Percentiles rank a stretch among this genome's conserved stretches.
Conservation (phyloP, 345 rosid species). For the Rhodomyrtus tomentosa region DNA sequence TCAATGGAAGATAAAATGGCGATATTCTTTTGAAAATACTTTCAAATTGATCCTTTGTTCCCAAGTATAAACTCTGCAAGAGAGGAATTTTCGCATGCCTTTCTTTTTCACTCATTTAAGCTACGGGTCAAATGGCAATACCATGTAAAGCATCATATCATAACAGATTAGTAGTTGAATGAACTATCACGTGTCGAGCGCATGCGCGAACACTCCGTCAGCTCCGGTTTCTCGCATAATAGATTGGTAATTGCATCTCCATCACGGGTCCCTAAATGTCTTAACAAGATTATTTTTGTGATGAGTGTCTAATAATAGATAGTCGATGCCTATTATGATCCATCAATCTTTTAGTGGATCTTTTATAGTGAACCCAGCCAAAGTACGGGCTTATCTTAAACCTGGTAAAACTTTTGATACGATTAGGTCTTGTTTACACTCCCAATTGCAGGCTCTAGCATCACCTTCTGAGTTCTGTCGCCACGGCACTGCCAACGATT, state of each 20-base stretch:
- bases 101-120: neutral
- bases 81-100: neutral
- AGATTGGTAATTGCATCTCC: neutral
- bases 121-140: neutral
- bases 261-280: neutral
- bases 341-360: neutral
- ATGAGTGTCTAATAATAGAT: neutral
- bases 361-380: neutral
- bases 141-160: neutral
- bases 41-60: neutral
- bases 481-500: neutral
- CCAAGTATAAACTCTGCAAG: neutral
- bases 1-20: neutral
- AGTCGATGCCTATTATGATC: neutral
- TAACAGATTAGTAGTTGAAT: neutral
- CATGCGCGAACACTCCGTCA: neutral
- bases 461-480: neutral
- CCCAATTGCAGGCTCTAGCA: neutral
- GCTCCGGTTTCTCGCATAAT: neutral
- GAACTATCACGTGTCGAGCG: neutral
- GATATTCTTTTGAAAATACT: neutral
- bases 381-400: neutral
- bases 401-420: neutral
- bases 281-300: neutral
- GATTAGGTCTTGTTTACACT: neutral